Percentiles rank a stretch among this genome's conserved stretches.
Evolutionary conservation across 73 alveolate genomes (phyloP).

Genomic region (Paramecium pentaurelia): DNA sequence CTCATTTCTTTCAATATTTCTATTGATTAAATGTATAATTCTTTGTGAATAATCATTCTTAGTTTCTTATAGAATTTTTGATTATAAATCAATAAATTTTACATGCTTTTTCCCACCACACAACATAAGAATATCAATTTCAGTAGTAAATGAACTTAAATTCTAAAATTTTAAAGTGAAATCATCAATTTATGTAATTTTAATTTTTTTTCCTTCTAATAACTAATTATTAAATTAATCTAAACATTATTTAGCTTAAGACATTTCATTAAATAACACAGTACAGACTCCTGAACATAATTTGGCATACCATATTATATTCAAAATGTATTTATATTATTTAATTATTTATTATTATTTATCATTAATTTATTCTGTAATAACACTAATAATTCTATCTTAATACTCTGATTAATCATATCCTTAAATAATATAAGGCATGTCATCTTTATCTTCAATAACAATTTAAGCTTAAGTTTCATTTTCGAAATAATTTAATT

Average conservation of each 20-base stretch:
- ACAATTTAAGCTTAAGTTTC: not conserved
- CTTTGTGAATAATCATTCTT: not conserved
- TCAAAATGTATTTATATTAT: not conserved
- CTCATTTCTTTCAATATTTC: not conserved
- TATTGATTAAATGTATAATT: not conserved
- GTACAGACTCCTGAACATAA: not conserved
- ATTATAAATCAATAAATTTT: not conserved
- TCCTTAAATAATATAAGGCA: not conserved
- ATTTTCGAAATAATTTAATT: not conserved
- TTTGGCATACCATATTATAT: not conserved
- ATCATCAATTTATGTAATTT: not conserved
- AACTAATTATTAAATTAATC: not conserved
- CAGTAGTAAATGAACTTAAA: conserved; percentile 4
- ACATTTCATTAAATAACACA: not conserved
- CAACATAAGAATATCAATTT: not conserved
- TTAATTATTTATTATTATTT: not conserved
- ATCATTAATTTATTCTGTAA: not conserved
- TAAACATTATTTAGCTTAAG: not conserved
- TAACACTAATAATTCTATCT: not conserved
- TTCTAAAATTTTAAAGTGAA: not conserved
- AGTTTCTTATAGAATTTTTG: not conserved
- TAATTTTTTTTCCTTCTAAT: not conserved
- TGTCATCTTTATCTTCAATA: not conserved
- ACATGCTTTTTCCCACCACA: not conserved
- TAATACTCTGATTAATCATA: conserved; percentile 13